Evolutionary conservation across 495 filamentous ascomycete genomes (phyloP).

Genomic region (Staphylotrichum tortipilum): DNA sequence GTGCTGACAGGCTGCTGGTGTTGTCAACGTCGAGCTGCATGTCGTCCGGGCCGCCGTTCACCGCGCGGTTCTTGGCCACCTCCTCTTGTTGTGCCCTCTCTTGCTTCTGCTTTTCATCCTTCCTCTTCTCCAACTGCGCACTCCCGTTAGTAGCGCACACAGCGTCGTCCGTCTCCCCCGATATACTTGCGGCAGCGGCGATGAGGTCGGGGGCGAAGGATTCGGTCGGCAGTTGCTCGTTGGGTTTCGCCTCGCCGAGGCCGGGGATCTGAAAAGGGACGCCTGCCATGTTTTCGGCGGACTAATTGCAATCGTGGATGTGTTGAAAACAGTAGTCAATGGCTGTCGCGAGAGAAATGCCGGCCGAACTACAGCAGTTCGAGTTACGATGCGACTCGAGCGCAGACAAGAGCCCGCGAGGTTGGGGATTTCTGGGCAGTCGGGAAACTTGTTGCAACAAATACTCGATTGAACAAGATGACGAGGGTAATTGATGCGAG

Average conservation of each 20-base stretch:
- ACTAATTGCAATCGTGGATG: conserved; percentile 2
- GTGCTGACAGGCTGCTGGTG: neutral
- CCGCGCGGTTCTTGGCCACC: neutral
- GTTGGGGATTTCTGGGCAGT: too few species aligned
- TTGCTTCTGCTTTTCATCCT: neutral
- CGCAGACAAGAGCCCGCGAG: too few species aligned
- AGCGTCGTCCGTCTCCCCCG: neutral
- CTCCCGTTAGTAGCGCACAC: conserved; percentile 3
- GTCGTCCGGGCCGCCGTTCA: neutral
- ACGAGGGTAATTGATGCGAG: too few species aligned
- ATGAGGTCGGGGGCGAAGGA: conserved; percentile 18
- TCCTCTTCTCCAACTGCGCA: conserved; percentile 3
- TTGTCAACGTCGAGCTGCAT: neutral
- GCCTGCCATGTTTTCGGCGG: conserved; percentile 35
- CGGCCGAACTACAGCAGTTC: too few species aligned
- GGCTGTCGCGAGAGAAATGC: neutral
- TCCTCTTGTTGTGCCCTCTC: neutral
- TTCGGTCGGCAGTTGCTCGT: conserved; percentile 18
- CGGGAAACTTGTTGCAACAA: too few species aligned
- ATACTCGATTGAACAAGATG: too few species aligned
- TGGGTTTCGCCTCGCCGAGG: conserved; percentile 25
- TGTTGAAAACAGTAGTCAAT: neutral
- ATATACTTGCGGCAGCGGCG: conserved; percentile 11
- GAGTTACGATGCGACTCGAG: too few species aligned
- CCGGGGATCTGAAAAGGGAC: conserved; percentile 31